phyloP scores from a whole-genome alignment of 2,329 filamentous ascomycete species.

The Hypoxylon rubiginosum region DNA sequence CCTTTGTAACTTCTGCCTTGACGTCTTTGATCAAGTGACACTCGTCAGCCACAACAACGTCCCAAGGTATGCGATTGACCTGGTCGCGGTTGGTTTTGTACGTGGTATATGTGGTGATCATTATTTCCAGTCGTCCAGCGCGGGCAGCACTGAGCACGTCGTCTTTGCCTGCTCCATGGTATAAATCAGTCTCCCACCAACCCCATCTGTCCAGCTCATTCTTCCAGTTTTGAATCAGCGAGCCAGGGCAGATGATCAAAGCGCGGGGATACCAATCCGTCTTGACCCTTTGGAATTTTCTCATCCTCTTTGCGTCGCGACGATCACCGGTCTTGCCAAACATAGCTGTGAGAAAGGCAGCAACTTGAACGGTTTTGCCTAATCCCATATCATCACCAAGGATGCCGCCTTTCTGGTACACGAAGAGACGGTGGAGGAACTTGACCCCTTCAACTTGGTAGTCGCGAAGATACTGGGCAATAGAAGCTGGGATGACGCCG shows the following conservation, averaged over 20 bases:
- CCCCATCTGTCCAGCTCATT: conserved; percentile 91
- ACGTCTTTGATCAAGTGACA: conserved; percentile 90
- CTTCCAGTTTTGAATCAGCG: conserved; percentile 91
- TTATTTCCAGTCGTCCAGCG: conserved; percentile 84
- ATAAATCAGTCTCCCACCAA: conserved; percentile 91
- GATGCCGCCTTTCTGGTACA: conserved; percentile 91
- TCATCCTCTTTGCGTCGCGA: conserved; percentile 86
- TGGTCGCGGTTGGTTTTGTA: conserved; percentile 81
- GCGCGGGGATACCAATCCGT: conserved; percentile 84
- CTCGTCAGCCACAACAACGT: conserved; percentile 94
- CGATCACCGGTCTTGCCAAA: conserved; percentile 96
- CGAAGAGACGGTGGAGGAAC: conserved; percentile 90
- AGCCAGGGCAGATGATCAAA: conserved; percentile 89
- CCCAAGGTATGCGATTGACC: conserved; percentile 91
- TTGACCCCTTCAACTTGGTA: conserved; percentile 90
- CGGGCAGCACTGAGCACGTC: conserved; percentile 79
- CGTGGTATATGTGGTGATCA: conserved; percentile 94
- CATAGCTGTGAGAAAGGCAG: conserved; percentile 88
- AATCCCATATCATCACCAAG: conserved; percentile 98
- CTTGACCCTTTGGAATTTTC: conserved; percentile 78
- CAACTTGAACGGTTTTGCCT: conserved; percentile 97
- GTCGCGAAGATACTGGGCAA: conserved; percentile 91
- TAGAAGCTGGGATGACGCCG: conserved; percentile 86
- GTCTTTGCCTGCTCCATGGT: conserved; percentile 78
- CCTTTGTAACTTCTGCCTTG: conserved; percentile 80